These are phyloP conservation scores for Parathielavia appendiculata DNA, from an alignment of 495 filamentous ascomycete genomes.

Conservation along the genomic window DNA sequence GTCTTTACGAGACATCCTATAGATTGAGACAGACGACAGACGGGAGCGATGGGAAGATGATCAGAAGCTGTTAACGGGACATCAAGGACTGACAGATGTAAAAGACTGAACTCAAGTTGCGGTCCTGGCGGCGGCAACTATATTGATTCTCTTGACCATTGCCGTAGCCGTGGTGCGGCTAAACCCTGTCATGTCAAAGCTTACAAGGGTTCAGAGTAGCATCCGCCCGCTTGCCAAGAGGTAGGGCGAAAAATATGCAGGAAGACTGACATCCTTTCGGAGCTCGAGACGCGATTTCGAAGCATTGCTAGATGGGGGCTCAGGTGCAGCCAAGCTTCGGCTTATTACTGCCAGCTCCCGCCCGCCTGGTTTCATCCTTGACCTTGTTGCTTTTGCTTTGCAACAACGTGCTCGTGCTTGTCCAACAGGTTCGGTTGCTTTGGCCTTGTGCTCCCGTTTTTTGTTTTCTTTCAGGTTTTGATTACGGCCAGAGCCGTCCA, in stretches of 20 bases:
- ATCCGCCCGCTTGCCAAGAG: constrained; percentile 25
- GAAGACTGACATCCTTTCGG: constrained; percentile 15
- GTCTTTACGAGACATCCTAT: not conserved
- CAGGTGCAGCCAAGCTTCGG: constrained; percentile 20
- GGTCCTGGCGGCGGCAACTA: not conserved
- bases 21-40: no score
- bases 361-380: constrained; percentile 4
- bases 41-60: not conserved
- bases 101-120: not conserved
- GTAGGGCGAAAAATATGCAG: constrained; percentile 24
- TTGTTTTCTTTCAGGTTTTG: not conserved
- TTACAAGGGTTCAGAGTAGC: constrained; percentile 8
- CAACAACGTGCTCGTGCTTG: not conserved
- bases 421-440: not conserved
- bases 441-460: not conserved
- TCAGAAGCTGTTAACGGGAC: not conserved
- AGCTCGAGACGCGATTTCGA: constrained; percentile 6
- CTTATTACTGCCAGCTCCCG: constrained; percentile 22
- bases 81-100: not conserved
- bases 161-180: constrained; percentile 10
- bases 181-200: not conserved
- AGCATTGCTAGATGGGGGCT: not conserved
- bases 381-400: not conserved
- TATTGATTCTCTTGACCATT: constrained; percentile 6
- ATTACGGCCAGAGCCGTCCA: not conserved